A percentile compares a stretch with the other conserved stretches of the same genome.
These are phyloP conservation scores for Wickerhamiella azymoides DNA, from an alignment of 805 yeast genomes.

Conservation along the genomic window DNA sequence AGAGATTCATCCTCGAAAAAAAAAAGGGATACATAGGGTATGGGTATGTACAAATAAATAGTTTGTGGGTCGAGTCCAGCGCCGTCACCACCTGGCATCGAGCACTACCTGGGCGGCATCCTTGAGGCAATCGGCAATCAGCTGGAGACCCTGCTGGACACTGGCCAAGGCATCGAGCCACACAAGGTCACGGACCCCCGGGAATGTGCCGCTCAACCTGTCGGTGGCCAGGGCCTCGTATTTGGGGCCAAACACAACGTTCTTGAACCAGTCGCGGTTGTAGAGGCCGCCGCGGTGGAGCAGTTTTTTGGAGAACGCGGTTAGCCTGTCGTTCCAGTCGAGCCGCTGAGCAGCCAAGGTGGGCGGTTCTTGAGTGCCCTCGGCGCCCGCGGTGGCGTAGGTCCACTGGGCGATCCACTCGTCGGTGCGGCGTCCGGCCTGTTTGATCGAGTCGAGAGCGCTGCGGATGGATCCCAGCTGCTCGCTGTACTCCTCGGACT, in stretches of 20 bases:
- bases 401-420: slow-evolving; percentile 38
- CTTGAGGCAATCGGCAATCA: slow-evolving; percentile 12
- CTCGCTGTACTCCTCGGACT: slow-evolving; percentile 19
- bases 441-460: not conserved
- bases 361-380: slow-evolving; percentile 10
- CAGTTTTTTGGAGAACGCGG: slow-evolving; percentile 41
- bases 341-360: slow-evolving; percentile 57
- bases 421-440: slow-evolving; percentile 30
- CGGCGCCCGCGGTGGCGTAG: not conserved
- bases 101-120: slow-evolving; percentile 12
- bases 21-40: too few species aligned
- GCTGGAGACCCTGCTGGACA: slow-evolving; percentile 32
- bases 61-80: too few species aligned
- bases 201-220: slow-evolving; percentile 52
- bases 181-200: slow-evolving; percentile 59
- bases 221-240: slow-evolving; percentile 37
- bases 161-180: slow-evolving; percentile 33
- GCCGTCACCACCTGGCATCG: not conserved
- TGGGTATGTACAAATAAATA: too few species aligned
- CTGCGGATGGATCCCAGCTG: slow-evolving; percentile 36
- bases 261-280: slow-evolving; percentile 51
- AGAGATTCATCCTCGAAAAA: too few species aligned
- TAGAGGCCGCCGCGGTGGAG: slow-evolving; percentile 31
- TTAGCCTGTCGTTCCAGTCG: slow-evolving; percentile 65
- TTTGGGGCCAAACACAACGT: slow-evolving; percentile 57